Conservation (phyloP, 805 yeast species). For the Kuraishia hungarica region DNA sequence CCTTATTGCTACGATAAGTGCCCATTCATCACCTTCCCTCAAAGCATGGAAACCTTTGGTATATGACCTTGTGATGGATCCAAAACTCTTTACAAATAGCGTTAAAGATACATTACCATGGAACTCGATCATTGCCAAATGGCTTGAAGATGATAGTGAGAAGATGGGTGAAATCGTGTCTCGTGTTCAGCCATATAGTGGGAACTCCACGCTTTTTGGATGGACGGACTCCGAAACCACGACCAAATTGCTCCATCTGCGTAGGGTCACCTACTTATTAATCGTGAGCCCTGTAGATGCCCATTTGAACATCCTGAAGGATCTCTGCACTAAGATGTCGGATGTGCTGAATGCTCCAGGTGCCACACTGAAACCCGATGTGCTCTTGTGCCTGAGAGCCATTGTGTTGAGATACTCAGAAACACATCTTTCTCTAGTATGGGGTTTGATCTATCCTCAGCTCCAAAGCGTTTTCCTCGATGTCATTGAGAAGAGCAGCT, state of each 20-base stretch:
- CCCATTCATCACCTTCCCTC: conserved; percentile 23
- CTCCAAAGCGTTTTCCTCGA: conserved; percentile 43
- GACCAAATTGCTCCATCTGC: conserved; percentile 31
- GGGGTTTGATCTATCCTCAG: conserved; percentile 61
- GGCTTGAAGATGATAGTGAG: conserved; percentile 62
- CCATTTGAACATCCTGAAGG: conserved; percentile 41
- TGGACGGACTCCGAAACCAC: conserved; percentile 26
- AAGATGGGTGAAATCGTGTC: conserved; percentile 43
- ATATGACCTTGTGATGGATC: conserved; percentile 57
- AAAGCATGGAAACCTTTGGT: conserved; percentile 60
- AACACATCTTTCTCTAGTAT: conserved; percentile 55
- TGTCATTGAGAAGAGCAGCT: conserved; percentile 16
- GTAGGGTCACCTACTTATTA: conserved; percentile 56
- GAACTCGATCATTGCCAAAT: conserved; percentile 45
- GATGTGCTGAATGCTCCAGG: conserved; percentile 22
- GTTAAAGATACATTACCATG: conserved; percentile 30
- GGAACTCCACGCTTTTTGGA: conserved; percentile 38
- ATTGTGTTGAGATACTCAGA: conserved; percentile 54
- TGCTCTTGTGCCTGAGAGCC: conserved; percentile 55
- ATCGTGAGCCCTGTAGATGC: conserved; percentile 54
- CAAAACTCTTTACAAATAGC: conserved; percentile 38
- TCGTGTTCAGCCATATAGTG: conserved; percentile 39
- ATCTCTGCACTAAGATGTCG: conserved; percentile 25
- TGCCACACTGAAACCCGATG: conserved; percentile 28
- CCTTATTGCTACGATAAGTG: conserved; percentile 29